Evolutionary conservation across 768 basidiomycete species (phyloP).

Genomic region (Gautieria morchelliformis): DNA sequence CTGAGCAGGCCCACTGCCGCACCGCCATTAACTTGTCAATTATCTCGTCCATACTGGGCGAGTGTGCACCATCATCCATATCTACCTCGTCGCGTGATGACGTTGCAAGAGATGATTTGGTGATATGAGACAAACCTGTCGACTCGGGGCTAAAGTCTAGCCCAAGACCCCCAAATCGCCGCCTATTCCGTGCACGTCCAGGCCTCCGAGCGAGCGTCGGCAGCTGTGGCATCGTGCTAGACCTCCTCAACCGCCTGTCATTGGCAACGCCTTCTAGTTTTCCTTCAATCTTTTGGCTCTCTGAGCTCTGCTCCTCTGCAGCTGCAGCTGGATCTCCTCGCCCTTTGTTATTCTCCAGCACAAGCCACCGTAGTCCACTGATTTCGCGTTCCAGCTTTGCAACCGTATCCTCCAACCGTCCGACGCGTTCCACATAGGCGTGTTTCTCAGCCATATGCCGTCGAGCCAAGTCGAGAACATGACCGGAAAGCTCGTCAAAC

Average conservation of each 20-base stretch:
- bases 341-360: neutral
- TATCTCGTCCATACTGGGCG: neutral
- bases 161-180: neutral
- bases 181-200: neutral
- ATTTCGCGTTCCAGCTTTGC: constrained; percentile 3
- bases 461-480: neutral
- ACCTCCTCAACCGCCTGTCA: neutral
- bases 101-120: neutral
- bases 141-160: neutral
- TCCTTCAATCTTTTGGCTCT: neutral
- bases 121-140: neutral
- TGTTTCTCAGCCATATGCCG: neutral
- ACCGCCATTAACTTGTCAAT: neutral
- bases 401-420: neutral
- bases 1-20: neutral
- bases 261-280: too few relatives aligned
- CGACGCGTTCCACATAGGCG: neutral
- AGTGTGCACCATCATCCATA: neutral
- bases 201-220: neutral
- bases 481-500: neutral
- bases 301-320: neutral
- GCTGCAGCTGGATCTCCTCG: neutral
- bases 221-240: neutral
- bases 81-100: neutral
- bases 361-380: constrained; percentile 5